Evolutionary conservation across 805 yeast genomes (phyloP), one percentile per base, ranked within the genome.

Genomic region (Suhomyces sp.): DNA sequence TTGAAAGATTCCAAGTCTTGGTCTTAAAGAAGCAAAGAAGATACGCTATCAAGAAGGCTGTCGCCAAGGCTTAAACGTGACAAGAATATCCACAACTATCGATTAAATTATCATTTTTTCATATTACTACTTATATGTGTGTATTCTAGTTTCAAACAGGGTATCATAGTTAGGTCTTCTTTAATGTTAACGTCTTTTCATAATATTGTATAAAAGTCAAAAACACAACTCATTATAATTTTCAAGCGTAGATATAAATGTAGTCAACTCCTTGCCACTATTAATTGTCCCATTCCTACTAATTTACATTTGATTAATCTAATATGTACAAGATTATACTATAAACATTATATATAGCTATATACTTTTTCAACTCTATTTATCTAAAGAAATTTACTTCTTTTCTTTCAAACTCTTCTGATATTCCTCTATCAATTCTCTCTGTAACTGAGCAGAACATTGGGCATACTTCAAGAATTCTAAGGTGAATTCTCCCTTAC

Each of bases 1-100:
- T 93, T 63, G 96, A 93, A 80, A 90, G 99, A 83, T 93, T 93
- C 96, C 96, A 91, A 81, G 98, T 91, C 59, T 68, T 85, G 72
- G 95, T 88, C 60, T 81, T 88, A 71, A 93, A 85, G 85, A 93
- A 91, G 83, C 97, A 95, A 81, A 88, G 87, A 77, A 85, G 88
- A 77, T 83, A 72, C 70, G 86, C 88, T 74, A 91, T 88, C 64
- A 87, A 84, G 79, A 90, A 88, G 81, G 95, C 95, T 72, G 81
- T 85, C 65, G 95, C 96, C 65, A 88, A 90, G 84, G 96, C 95
- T 74, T 83, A 82, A 76, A 59, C 27, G 25, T 25, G 32, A 20
- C 17, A 36, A 37, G 29, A 36, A 36, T 31, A 36, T 32, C 33
- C 29, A 28, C 28, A 31, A 24, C 31, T 36, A 28, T 27, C 24